Conservation (phyloP, 1,284 basidiomycete genomes). For the Boletus smithii region DNA sequence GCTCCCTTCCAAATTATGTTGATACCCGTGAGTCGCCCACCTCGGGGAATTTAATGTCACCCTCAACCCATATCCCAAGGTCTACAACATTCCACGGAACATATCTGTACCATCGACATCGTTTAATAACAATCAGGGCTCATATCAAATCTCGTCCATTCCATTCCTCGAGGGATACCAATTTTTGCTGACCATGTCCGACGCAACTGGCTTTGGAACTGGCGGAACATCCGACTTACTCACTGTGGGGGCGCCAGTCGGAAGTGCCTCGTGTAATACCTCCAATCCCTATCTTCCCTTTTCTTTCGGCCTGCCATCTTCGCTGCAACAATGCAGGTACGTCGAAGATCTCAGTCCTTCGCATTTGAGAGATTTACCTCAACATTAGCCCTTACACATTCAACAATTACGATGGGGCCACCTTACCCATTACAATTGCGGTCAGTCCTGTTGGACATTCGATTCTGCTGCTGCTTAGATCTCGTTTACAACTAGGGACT, state of each 20-base stretch:
- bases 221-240: slow-evolving; percentile 58
- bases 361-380: slow-evolving; percentile 9
- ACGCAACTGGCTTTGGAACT: slow-evolving; percentile 61
- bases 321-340: slow-evolving; percentile 65
- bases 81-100: slow-evolving; percentile 41
- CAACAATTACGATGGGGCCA: slow-evolving; percentile 45
- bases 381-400: slow-evolving; percentile 51
- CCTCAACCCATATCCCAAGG: slow-evolving; percentile 22
- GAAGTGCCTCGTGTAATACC: slow-evolving; percentile 50
- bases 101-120: slow-evolving; percentile 55
- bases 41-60: neutral
- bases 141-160: slow-evolving; percentile 47
- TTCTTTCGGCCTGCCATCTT: slow-evolving; percentile 47
- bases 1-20: slow-evolving; percentile 59
- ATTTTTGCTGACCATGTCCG: slow-evolving; percentile 67
- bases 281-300: slow-evolving; percentile 44
- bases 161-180: slow-evolving; percentile 38
- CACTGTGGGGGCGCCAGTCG: slow-evolving; percentile 46
- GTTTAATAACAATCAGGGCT: slow-evolving; percentile 53
- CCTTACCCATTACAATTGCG: slow-evolving; percentile 57
- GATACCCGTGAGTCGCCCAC: slow-evolving; percentile 49
- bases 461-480: neutral
- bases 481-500: slow-evolving; percentile 44
- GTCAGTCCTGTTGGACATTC: slow-evolving; percentile 37
- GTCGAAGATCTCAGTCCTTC: slow-evolving; percentile 5